A percentile compares a stretch with the other conserved stretches of the same genome.
Evolutionary conservation across 1,284 basidiomycete species (phyloP).

Genomic region (Testicularia cyperi): DNA sequence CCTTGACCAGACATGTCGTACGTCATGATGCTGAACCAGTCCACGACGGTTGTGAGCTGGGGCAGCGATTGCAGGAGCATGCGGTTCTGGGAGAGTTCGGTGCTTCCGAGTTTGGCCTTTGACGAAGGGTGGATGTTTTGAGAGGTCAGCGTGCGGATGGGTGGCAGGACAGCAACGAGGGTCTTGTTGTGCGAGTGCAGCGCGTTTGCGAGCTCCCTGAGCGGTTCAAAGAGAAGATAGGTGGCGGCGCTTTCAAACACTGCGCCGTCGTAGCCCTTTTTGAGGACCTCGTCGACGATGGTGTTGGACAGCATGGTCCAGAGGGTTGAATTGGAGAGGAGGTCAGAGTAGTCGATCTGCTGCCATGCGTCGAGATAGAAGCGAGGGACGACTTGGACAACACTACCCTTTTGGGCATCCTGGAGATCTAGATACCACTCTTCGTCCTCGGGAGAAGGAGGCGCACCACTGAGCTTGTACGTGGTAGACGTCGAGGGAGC

Average conservation of each 20-base stretch:
- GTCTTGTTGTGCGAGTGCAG: conserved; percentile 1
- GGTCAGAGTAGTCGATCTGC: conserved; percentile 23
- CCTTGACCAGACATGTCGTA: conserved; percentile 36
- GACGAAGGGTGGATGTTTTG: no score
- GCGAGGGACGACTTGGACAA: conserved; percentile 21
- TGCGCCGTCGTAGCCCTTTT: conserved; percentile 16
- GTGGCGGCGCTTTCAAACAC: conserved; percentile 32
- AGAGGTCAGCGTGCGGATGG: conserved; percentile 14
- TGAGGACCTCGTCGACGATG: conserved; percentile 13
- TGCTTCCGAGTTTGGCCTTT: conserved; percentile 2
- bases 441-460: conserved; percentile 5
- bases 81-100: conserved; percentile 14
- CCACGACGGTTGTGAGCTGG: conserved; percentile 24
- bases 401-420: neutral
- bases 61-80: conserved; percentile 34
- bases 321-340: conserved; percentile 13
- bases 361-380: conserved; percentile 38
- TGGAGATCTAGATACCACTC: conserved; percentile 8
- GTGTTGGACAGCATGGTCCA: conserved; percentile 9
- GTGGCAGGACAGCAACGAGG: conserved; percentile 29
- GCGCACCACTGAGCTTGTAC: conserved; percentile 33
- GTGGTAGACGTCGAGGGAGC: neutral
- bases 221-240: conserved; percentile 32
- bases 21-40: conserved; percentile 41
- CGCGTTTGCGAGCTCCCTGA: conserved; percentile 5